phyloP scores from a whole-genome alignment of 768 basidiomycete genomes.

The Leccinum variicolor region DNA sequence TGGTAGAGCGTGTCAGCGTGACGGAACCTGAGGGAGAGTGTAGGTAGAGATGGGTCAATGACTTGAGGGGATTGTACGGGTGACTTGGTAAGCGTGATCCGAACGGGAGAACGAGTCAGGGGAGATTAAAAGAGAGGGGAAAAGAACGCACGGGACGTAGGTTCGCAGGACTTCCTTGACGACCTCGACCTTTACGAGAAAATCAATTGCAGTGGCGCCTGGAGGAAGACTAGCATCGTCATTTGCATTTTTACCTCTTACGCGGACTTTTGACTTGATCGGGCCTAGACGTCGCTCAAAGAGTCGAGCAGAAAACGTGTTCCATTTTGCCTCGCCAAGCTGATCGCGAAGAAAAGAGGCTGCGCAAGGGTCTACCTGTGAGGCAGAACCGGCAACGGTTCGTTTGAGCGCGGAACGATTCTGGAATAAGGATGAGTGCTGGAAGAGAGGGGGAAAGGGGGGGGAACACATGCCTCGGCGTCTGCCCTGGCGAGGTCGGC shows the following conservation, averaged over 20 bases:
- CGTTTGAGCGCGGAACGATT: slow-evolving; percentile 29
- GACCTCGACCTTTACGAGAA: slow-evolving; percentile 51
- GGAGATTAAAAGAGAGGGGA: neutral
- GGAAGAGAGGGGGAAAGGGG: neutral
- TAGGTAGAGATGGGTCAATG: slow-evolving; percentile 38
- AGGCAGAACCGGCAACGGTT: slow-evolving; percentile 12
- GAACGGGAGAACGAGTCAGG: slow-evolving; percentile 1
- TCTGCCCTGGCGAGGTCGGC: slow-evolving; percentile 25
- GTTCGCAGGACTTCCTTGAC: slow-evolving; percentile 47
- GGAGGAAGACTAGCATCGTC: slow-evolving; percentile 27
- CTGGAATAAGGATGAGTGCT: slow-evolving; percentile 19
- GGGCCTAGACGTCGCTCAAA: slow-evolving; percentile 44
- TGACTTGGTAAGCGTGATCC: slow-evolving; percentile 36
- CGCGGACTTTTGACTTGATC: slow-evolving; percentile 36
- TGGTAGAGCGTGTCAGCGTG: slow-evolving; percentile 44
- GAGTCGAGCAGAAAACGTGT: slow-evolving; percentile 44
- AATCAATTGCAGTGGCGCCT: slow-evolving; percentile 46
- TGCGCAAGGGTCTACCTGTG: slow-evolving; percentile 41
- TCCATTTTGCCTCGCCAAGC: slow-evolving; percentile 42
- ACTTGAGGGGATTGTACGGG: slow-evolving; percentile 51
- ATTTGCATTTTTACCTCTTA: slow-evolving; percentile 27
- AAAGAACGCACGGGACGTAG: slow-evolving; percentile 44
- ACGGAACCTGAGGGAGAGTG: slow-evolving; percentile 41
- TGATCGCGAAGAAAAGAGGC: slow-evolving; percentile 44
- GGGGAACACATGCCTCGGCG: slow-evolving; percentile 18